Conservation (phyloP, 2,329 filamentous ascomycete species). For the Paraphaeosphaeria minitans region DNA sequence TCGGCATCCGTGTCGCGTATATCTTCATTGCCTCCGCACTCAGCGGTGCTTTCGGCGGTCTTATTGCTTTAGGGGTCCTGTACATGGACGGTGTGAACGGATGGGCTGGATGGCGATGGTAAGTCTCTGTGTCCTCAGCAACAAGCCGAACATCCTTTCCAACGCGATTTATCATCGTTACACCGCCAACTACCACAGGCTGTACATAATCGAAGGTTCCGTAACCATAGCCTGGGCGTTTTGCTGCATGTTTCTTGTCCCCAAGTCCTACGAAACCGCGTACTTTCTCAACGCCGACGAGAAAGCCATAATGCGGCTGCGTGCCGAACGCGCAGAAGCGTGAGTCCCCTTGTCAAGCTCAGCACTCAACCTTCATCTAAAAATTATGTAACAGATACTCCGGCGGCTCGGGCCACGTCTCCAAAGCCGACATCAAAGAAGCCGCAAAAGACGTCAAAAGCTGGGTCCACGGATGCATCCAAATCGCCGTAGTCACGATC, state of each 20-base stretch:
- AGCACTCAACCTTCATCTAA: too few species aligned
- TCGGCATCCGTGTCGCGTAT: conserved; percentile 36
- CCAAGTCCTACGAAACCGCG: conserved; percentile 39
- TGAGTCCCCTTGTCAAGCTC: conserved; percentile 8
- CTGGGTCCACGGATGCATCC: conserved; percentile 43
- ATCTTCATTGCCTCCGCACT: conserved; percentile 36
- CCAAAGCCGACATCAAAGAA: conserved; percentile 37
- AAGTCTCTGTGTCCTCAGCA: background rate
- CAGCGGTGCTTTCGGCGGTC: conserved; percentile 34
- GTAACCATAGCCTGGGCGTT: conserved; percentile 37
- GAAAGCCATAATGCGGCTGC: conserved; percentile 35
- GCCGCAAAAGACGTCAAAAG: conserved; percentile 40
- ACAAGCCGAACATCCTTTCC: background rate
- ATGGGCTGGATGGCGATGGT: conserved; percentile 37
- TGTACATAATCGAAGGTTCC: conserved; percentile 40
- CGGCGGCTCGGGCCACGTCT: conserved; percentile 35
- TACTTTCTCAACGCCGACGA: conserved; percentile 41
- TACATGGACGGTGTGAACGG: conserved; percentile 36
- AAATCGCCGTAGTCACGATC: conserved; percentile 49
- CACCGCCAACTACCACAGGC: conserved; percentile 16
- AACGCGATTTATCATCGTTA: background rate
- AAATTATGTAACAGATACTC: conserved; percentile 16
- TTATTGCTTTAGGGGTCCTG: conserved; percentile 37
- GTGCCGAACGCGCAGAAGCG: conserved; percentile 36
- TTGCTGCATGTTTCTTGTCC: conserved; percentile 37